Conservation (phyloP, 1,284 basidiomycete species). For the Blastosporella zonata region DNA sequence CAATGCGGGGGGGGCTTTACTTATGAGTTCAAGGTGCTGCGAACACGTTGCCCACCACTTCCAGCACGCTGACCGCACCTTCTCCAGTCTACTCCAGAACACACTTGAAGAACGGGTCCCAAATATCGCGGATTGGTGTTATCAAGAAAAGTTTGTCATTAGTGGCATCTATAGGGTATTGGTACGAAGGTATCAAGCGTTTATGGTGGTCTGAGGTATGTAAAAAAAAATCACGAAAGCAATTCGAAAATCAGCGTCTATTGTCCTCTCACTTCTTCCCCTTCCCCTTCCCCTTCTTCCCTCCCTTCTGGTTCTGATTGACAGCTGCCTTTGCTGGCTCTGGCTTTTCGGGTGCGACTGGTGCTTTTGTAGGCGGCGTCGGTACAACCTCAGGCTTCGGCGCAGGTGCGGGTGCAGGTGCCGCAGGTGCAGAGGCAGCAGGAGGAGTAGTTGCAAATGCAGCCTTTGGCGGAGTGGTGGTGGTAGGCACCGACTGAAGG, state of each 20-base stretch:
- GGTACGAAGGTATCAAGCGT: conserved; percentile 14
- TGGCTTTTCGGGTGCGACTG: conserved; percentile 13
- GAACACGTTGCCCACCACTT: conserved; percentile 14
- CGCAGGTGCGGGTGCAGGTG: neutral
- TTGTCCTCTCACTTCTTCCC: conserved; percentile 11
- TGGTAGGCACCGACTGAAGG: conserved; percentile 12
- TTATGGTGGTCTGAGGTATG: conserved; percentile 9
- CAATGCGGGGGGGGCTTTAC: neutral
- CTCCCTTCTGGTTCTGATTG: conserved; percentile 20
- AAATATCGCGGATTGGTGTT: neutral
- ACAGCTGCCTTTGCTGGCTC: conserved; percentile 12
- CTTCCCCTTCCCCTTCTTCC: conserved; percentile 21
- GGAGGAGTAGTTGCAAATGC: conserved; percentile 2
- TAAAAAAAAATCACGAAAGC: conserved; percentile 17
- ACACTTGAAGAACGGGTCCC: no score
- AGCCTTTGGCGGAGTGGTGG: conserved; percentile 13
- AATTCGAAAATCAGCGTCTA: conserved; percentile 8
- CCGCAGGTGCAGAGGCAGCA: conserved; percentile 3
- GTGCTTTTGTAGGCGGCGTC: conserved; percentile 5
- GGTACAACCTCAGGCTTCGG: conserved; percentile 1
- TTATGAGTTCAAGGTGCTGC: conserved; percentile 2
- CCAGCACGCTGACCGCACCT: neutral
- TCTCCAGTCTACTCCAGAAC: neutral
- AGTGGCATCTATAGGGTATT: conserved; percentile 10
- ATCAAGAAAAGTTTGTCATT: conserved; percentile 11